Base-by-base conservation (phyloP, 345 rosid genomes). In the Cardamine chenopodiifolia region DNA sequence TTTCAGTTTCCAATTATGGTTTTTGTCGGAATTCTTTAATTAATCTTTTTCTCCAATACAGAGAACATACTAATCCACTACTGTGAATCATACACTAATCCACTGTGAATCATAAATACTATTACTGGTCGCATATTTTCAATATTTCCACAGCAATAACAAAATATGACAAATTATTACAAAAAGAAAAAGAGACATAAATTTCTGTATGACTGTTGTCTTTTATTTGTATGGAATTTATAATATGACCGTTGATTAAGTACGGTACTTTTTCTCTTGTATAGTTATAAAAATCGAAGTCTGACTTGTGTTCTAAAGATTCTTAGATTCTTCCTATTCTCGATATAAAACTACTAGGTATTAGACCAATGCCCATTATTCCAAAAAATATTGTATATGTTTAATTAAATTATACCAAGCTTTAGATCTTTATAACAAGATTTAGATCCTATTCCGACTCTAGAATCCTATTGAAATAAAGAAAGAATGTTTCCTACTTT, bases 241-340 rank as follows among this genome's bases (percentile, higher is more conserved):
- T 44, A 57, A 70, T 20, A 15, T 31, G 56, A 58, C 66, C 74
- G 66, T 70, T 58, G 42, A 60, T 69, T 58, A 42, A 6, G 57
- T 57, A 44, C 66, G 74, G 13, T 6, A 58, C 56, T 12, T 12
- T 68, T 2, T 19, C 17, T 32, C n/a, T 48, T 34, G 37, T 54
- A 25, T 39, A 68, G 53, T 53, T n/a, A 14, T 12, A 37, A 44
- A 70, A 9, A 39, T 19, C 56, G 42, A 57, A 70, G 55, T 44
- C 65, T 55, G 64, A 55, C 55, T 56, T 4, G 10, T 42, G 45
- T 31, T 70, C 32, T 9, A 42, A 58, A 57, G 74, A 70, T 56
- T 68, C 62, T 54, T 53, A 34, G 57, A 34, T 67, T 69, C 65
- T 55, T 34, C 59, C 22, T 10, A 31, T 55, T 54, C 8, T 26